Percentiles rank a stretch among this genome's conserved stretches.
Evolutionary conservation across 371 early-diverging fungal genomes (phyloP).

Genomic region (Mortierella sp.): DNA sequence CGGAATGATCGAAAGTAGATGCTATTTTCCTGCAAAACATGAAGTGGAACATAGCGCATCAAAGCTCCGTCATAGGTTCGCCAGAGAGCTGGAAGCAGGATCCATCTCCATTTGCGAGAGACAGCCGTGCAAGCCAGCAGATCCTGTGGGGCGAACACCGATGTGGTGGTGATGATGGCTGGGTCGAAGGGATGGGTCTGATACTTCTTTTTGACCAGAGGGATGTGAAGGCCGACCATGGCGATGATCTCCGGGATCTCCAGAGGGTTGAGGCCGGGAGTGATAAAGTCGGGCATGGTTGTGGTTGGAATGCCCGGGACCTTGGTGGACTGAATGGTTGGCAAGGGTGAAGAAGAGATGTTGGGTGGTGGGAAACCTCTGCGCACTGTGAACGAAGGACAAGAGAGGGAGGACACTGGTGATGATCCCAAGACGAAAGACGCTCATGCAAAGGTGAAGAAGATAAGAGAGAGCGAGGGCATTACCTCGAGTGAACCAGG

Average conservation of each 20-base stretch:
- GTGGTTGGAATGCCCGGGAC: neutral
- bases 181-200: constrained; percentile 11
- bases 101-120: constrained; percentile 24
- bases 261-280: constrained; percentile 30
- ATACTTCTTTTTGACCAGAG: constrained; percentile 2
- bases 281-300: constrained; percentile 29
- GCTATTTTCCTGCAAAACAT: constrained; percentile 18
- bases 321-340: neutral
- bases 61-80: constrained; percentile 23
- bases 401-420: neutral
- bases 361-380: too few relatives aligned
- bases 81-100: constrained; percentile 29
- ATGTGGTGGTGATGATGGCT: constrained; percentile 1
- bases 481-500: too few relatives aligned
- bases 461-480: too few relatives aligned
- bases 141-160: constrained; percentile 19
- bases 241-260: constrained; percentile 35
- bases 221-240: constrained; percentile 29
- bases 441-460: too few relatives aligned
- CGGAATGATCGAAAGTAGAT: constrained; percentile 24
- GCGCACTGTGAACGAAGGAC: too few relatives aligned
- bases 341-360: neutral
- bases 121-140: constrained; percentile 28
- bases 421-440: too few relatives aligned
- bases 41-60: constrained; percentile 21